Evolutionary conservation across 1,139 yeast genomes (phyloP).

Genomic region (Magnusiomyces ingens): DNA sequence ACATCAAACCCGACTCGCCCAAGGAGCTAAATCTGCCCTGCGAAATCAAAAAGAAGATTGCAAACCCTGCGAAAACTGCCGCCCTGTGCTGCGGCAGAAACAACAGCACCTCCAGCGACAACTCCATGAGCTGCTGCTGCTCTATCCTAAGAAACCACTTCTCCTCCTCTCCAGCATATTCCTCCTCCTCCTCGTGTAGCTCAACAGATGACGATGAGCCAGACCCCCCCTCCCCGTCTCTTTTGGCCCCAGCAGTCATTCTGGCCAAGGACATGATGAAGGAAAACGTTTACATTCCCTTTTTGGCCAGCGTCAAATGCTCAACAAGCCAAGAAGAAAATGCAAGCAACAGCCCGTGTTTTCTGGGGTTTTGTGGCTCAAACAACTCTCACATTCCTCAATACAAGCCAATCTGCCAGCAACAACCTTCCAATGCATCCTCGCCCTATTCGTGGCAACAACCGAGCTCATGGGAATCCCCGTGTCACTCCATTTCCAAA

Average conservation of each 20-base stretch:
- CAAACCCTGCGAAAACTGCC: constrained; percentile 9
- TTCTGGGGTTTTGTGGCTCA: background rate
- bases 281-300: constrained; percentile 28
- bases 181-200: too few species aligned
- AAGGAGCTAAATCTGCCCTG: constrained; percentile 32
- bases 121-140: too few species aligned
- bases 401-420: background rate
- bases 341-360: background rate
- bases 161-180: too few species aligned
- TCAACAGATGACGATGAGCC: constrained; percentile 5
- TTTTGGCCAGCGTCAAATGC: constrained; percentile 16
- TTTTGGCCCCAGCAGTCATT: constrained; percentile 23
- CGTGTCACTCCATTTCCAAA: constrained; percentile 6
- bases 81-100: too few species aligned
- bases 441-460: constrained; percentile 15
- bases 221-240: constrained; percentile 24
- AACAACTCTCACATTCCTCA: background rate
- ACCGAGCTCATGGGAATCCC: constrained; percentile 11
- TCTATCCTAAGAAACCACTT: too few species aligned
- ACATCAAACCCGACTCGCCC: constrained; percentile 26
- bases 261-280: constrained; percentile 30
- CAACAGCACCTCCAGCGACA: background rate
- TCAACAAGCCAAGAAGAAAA: background rate
- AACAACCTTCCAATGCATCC: background rate
- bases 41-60: constrained; percentile 24